Evolutionary conservation across 352 stramenopile genomes (phyloP).

Genomic region (Phytopythium oedochilum): DNA sequence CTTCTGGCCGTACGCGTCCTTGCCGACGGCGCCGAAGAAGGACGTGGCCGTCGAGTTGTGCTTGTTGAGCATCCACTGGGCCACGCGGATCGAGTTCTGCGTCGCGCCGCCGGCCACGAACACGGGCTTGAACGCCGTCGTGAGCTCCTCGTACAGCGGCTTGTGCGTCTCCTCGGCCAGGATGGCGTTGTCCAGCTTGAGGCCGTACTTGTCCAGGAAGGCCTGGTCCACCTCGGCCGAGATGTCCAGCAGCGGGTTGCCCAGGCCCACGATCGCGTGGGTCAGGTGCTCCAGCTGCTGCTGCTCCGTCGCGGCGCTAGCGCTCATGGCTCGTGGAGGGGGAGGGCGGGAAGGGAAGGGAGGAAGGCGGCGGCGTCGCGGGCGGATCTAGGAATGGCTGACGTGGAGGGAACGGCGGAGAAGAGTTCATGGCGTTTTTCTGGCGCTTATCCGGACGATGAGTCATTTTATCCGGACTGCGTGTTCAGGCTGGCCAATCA

Average conservation of each 20-base stretch:
- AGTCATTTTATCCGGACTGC: not conserved
- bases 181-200: conserved; percentile 96
- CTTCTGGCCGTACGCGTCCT: conserved; percentile 92
- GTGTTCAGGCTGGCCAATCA: conserved; percentile 1
- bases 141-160: conserved; percentile 95
- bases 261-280: conserved; percentile 91
- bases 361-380: not conserved
- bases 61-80: conserved; percentile 98
- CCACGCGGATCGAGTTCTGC: conserved; percentile 99
- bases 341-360: not conserved
- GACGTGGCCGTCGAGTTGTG: conserved; percentile 82
- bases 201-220: conserved; percentile 96
- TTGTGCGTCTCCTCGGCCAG: conserved; percentile 98
- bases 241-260: conserved; percentile 99
- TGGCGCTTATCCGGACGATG: not conserved
- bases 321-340: not conserved
- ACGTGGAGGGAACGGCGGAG: not conserved
- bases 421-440: not conserved
- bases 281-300: conserved; percentile 45
- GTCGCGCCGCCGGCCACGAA: conserved; percentile 98
- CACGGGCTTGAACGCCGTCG: conserved; percentile 86
- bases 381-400: not conserved
- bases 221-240: conserved; percentile 91
- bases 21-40: conserved; percentile 97
- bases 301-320: not conserved